Evolutionary conservation across 2,329 filamentous ascomycete genomes (phyloP), one percentile per base, ranked within the genome.

Genomic region (Amauroascus verrucosus): DNA sequence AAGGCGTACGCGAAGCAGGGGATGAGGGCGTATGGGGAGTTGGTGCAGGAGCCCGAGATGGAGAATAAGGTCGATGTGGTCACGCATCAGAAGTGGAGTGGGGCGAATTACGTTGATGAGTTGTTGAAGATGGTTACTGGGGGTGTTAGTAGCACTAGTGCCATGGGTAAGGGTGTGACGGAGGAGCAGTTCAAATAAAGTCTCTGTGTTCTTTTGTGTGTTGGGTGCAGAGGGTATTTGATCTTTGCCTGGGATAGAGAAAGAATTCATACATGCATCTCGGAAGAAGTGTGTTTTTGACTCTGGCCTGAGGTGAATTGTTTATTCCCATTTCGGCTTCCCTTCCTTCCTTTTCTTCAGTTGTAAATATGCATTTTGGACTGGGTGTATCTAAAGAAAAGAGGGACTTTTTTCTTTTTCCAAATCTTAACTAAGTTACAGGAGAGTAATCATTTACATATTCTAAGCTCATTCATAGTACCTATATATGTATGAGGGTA

Each of bases 81-180:
- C 59, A 96, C 88, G 73, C 93, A 98, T 76, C 93, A 98, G 81
- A 98, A 97, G 74, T 98, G 93, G 93, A 88, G 82, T 63, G 93
- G 93, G 48, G 93, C 93, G 20, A 90, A 86, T 61, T 97, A 97
- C 67, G 86, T 91, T 18, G 93, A 98, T 68, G 89, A 95, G 70
- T 67, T 96, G 75, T 76, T 95, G 71, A 95, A 95, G 81, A 96
- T 98, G 90, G 87, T 98, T 32, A 90, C 84, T 3, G 93, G 93
- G 1, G 93, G 93, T 59, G 83, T 97, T 54, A 90, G 84, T 69
- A 89, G 84, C 58, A 97, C 91, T 1, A 87, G 87, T 56, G 93
- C 93, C 18, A 98, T 98, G 93, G 93, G 91, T 32, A 88, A 89
- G 75, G 93, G 93, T 56, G 93, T 98, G 55, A 98, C 93, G 0